Conservation (phyloP, 495 filamentous ascomycete species). For the Penicillium atrosanguineum region DNA sequence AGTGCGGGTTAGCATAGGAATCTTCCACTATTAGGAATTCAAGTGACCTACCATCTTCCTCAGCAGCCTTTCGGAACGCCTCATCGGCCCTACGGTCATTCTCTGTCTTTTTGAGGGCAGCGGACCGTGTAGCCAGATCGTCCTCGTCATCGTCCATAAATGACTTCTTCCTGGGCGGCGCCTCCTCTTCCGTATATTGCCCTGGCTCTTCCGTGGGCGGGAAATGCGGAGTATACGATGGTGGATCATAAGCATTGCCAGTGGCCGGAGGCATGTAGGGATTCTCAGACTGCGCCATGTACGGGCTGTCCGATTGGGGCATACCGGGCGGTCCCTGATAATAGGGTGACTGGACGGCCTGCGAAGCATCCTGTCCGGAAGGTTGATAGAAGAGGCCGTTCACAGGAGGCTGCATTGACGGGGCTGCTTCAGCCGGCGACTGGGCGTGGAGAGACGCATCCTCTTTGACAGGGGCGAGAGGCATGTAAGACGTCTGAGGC, state of each 20-base stretch:
- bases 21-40: not conserved
- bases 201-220: constrained; percentile 31
- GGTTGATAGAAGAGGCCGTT: constrained; percentile 31
- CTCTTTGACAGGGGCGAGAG: constrained; percentile 47
- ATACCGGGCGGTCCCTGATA: constrained; percentile 27
- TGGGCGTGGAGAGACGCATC: constrained; percentile 33
- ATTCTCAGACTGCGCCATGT: not conserved
- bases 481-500: constrained; percentile 48
- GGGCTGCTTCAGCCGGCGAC: constrained; percentile 19
- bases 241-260: constrained; percentile 35
- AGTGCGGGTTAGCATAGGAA: constrained; percentile 17
- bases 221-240: constrained; percentile 26
- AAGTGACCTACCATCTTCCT: constrained; percentile 68
- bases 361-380: constrained; percentile 11
- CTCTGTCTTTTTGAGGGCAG: constrained; percentile 51
- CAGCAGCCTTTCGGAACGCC: constrained; percentile 76
- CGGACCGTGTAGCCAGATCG: constrained; percentile 50
- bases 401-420: constrained; percentile 21
- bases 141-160: constrained; percentile 72
- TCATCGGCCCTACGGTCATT: constrained; percentile 63
- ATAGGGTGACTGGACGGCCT: constrained; percentile 16
- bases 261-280: constrained; percentile 11
- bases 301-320: constrained; percentile 8
- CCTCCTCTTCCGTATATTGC: constrained; percentile 46
- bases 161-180: constrained; percentile 70